These are phyloP conservation scores for Rhodofomes roseus DNA, from an alignment of 1,284 basidiomycete genomes.

Conservation along the genomic window DNA sequence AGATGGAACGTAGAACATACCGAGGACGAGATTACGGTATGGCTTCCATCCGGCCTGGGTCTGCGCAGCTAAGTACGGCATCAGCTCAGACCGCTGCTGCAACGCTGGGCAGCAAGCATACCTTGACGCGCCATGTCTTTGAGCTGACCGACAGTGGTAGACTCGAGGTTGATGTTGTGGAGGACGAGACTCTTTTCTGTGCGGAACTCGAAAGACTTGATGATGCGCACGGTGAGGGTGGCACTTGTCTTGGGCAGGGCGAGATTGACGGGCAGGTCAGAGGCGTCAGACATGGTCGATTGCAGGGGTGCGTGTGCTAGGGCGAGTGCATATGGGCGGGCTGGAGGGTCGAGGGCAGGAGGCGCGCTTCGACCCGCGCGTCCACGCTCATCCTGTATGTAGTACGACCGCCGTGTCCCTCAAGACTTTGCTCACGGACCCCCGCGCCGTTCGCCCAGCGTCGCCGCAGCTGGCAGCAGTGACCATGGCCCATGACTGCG, in stretches of 20 bases:
- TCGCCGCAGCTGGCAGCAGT: not conserved
- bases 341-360: not conserved
- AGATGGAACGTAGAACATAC: conserved; percentile 34
- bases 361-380: not conserved
- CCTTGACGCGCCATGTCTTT: conserved; percentile 69
- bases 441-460: no score
- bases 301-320: not conserved
- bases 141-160: conserved; percentile 72
- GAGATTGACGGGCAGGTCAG: conserved; percentile 57
- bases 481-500: not conserved
- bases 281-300: conserved; percentile 21
- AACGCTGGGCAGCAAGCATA: conserved; percentile 28
- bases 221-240: conserved; percentile 86
- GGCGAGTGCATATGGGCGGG: not conserved
- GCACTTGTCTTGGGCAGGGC: conserved; percentile 68
- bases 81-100: conserved; percentile 1
- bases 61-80: conserved; percentile 54
- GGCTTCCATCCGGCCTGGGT: conserved; percentile 82
- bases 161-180: conserved; percentile 77
- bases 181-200: conserved; percentile 89
- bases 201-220: conserved; percentile 93
- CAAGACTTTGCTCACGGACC: no score
- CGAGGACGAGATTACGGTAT: conserved; percentile 69
- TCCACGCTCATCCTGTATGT: not conserved
- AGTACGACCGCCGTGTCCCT: no score